phyloP scores from a whole-genome alignment of 2,329 filamentous ascomycete genomes.

The Monosporascus sp. region DNA sequence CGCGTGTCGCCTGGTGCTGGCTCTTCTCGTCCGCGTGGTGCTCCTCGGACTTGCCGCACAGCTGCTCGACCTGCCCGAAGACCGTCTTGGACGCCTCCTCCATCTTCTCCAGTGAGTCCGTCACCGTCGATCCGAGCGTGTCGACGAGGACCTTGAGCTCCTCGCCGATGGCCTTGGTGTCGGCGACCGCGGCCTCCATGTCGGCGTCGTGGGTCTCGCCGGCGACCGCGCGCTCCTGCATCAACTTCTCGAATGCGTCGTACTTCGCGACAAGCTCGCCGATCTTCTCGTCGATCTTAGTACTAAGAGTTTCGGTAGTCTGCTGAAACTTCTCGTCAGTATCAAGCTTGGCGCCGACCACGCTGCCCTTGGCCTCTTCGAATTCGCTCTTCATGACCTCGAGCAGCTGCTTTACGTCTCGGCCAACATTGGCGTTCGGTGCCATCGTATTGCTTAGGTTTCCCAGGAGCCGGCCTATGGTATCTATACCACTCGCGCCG shows the following conservation, averaged over 20 bases:
- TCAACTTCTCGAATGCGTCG: slow-evolving; percentile 71
- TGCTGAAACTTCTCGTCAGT: slow-evolving; percentile 70
- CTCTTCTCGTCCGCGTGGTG: slow-evolving; percentile 66
- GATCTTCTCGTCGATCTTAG: slow-evolving; percentile 61
- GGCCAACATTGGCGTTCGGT: slow-evolving; percentile 50
- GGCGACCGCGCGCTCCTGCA: slow-evolving; percentile 68
- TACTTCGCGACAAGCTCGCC: slow-evolving; percentile 79
- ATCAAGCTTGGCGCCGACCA: slow-evolving; percentile 77
- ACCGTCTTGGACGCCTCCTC: slow-evolving; percentile 83
- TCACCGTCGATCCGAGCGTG: slow-evolving; percentile 73
- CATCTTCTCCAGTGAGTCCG: slow-evolving; percentile 80
- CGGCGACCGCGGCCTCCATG: slow-evolving; percentile 67
- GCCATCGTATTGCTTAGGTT: slow-evolving; percentile 58
- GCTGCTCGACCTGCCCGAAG: slow-evolving; percentile 75
- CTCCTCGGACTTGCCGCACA: slow-evolving; percentile 70
- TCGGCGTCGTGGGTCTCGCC: slow-evolving; percentile 68
- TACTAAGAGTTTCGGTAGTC: slow-evolving; percentile 47
- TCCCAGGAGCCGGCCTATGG: slow-evolving; percentile 65
- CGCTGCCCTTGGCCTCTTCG: slow-evolving; percentile 75
- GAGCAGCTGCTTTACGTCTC: slow-evolving; percentile 66
- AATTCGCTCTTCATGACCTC: slow-evolving; percentile 80
- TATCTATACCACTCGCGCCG: slow-evolving; percentile 66
- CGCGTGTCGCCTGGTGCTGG: slow-evolving; percentile 78
- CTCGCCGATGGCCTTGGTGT: slow-evolving; percentile 75
- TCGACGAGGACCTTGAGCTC: slow-evolving; percentile 84